Evolutionary conservation across 2,329 filamentous ascomycete genomes (phyloP), one percentile per base, ranked within the genome.

Genomic region (Xenosphaeropsis pyriputrescens): DNA sequence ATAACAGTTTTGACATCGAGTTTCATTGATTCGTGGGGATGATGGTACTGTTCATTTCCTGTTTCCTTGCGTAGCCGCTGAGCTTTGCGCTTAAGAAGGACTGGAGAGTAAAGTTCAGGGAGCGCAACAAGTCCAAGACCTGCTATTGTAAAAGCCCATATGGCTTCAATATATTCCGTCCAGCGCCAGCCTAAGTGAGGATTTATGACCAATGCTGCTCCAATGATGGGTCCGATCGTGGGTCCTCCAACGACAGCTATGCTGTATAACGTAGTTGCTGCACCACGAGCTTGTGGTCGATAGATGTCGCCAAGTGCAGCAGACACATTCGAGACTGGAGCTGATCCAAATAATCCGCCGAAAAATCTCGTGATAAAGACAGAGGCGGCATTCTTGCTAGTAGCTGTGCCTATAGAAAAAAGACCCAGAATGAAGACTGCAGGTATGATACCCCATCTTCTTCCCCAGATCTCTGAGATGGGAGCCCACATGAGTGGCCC

Each of bases 311-410:
- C 70, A 41, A 77, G 69, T 5, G 75, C 70, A 38, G 72, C 74
- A 5, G 72, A 69, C 2, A 70, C 68, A 49, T 78, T 78, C 34
- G 70, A 75, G 42, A 78, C 60, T 4, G 73, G 70, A 12, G 72
- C 73, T 1, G 71, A 72, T 12, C 72, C 75, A 50, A 77, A 78
- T 6, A 72, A 54, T 30, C 75, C 74, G 4, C 68, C 69, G 40
- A 82, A 73, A 58, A 83, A 83, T 34, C 79, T 72, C 22, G 81
- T 64, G 18, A 80, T 63, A 32, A 84, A 61, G 3, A 85, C 59
- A 1, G 70, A 69, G 36, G 59, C 59, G 41, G 76, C 70, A 45
- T 69, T 75, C 41, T 69, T 60, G 1, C 70, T 62, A 4, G 68
- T 74, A 2, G 72, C 70, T 15, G 63, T 65, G 5, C 64, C 76